Evolutionary conservation across 192 early-diverging fungal genomes (phyloP).

Genomic region (Coemansia sp.): DNA sequence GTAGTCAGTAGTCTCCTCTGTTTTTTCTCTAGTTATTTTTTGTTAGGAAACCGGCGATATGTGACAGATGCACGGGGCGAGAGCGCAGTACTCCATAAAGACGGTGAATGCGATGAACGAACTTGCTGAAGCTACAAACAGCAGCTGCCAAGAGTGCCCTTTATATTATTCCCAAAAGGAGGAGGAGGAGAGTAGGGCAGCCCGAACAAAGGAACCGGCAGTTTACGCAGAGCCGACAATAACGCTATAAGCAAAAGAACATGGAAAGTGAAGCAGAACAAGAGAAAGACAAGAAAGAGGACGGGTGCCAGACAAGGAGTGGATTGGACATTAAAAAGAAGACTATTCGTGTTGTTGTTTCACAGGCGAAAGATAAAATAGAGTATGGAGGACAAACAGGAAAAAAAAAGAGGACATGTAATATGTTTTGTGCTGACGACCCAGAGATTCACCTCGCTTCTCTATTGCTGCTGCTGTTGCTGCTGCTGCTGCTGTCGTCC

Average conservation of each 20-base stretch:
- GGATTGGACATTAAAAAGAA: no score
- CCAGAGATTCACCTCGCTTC: no score
- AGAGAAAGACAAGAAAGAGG: background rate
- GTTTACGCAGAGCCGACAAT: slow-evolving; percentile 9
- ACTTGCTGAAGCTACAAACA: no score
- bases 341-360: no score
- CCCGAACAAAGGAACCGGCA: slow-evolving; percentile 7
- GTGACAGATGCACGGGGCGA: background rate
- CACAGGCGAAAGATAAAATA: background rate
- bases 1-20: background rate
- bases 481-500: no score
- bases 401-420: background rate
- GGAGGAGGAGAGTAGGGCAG: background rate
- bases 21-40: background rate
- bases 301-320: background rate
- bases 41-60: background rate
- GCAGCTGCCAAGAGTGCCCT: background rate
- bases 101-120: background rate
- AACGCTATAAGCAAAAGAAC: background rate
- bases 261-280: slow-evolving; percentile 3
- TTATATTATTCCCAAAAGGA: background rate
- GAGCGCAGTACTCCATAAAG: background rate
- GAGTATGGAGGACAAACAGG: background rate
- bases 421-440: no score
- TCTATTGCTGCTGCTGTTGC: no score